Evolutionary conservation across 2,329 filamentous ascomycete genomes (phyloP).

Genomic region (Hypoxylon sp.): DNA sequence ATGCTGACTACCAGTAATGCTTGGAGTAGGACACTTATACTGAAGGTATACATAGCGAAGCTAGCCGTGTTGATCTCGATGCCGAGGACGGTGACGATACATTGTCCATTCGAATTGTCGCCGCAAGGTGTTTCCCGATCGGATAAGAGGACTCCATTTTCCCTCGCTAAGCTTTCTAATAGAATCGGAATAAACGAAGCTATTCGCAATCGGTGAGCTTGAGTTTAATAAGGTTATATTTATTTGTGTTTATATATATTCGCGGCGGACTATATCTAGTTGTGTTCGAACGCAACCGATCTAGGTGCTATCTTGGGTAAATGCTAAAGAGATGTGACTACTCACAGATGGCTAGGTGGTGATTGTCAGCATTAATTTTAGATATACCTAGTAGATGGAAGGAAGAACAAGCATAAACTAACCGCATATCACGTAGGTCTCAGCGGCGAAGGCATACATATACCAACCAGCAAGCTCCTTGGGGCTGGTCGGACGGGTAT

Average conservation of each 20-base stretch:
- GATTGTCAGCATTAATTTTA: conserved; percentile 29
- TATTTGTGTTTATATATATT: conserved; percentile 18
- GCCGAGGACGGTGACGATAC: conserved; percentile 85
- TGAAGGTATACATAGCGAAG: conserved; percentile 99
- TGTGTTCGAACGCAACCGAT: conserved; percentile 17
- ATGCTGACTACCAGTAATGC: conserved; percentile 94
- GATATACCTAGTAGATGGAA: neutral
- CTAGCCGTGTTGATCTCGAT: conserved; percentile 93
- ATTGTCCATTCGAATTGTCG: conserved; percentile 76
- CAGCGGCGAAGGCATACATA: conserved; percentile 93
- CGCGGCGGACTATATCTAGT: conserved; percentile 2
- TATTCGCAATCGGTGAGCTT: conserved; percentile 54
- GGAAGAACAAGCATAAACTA: conserved; percentile 52
- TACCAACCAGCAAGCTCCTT: conserved; percentile 97
- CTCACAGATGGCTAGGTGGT: conserved; percentile 50
- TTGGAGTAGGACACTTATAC: conserved; percentile 89
- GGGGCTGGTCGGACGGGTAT: conserved; percentile 86
- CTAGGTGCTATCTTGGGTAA: neutral
- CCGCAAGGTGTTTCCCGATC: conserved; percentile 83
- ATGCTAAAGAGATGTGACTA: conserved; percentile 24
- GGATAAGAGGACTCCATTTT: conserved; percentile 87
- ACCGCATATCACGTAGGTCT: conserved; percentile 97
- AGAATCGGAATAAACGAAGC: conserved; percentile 96
- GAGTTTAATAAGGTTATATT: conserved; percentile 8
- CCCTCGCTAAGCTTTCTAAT: conserved; percentile 91